Evolutionary conservation across 345 rosid genomes (phyloP).

Genomic region (Citrus maxima): DNA sequence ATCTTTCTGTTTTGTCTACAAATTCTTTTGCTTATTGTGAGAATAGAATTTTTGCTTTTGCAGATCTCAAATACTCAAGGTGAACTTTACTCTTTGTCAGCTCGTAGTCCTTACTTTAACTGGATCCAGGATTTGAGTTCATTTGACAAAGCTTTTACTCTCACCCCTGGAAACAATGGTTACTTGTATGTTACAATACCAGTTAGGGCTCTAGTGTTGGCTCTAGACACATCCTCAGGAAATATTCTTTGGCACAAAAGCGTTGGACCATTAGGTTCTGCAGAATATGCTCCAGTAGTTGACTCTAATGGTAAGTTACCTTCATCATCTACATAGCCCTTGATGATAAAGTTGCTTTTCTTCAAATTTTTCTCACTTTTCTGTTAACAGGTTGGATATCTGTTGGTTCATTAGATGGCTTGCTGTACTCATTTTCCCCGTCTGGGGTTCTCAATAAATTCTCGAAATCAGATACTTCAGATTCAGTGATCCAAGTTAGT

Average conservation of each 20-base stretch:
- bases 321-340: neutral
- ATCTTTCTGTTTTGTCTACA: neutral
- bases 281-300: slow-evolving; percentile 46
- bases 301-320: slow-evolving; percentile 59
- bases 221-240: slow-evolving; percentile 67
- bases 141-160: slow-evolving; percentile 43
- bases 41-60: slow-evolving; percentile 4
- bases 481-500: slow-evolving; percentile 54
- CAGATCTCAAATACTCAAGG: slow-evolving; percentile 77
- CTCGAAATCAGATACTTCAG: slow-evolving; percentile 30
- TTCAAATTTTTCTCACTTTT: neutral
- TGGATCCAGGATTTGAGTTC: slow-evolving; percentile 83
- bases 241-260: slow-evolving; percentile 60
- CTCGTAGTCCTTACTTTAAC: slow-evolving; percentile 50
- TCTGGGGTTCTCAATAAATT: slow-evolving; percentile 56
- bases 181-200: slow-evolving; percentile 60
- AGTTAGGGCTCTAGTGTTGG: slow-evolving; percentile 43
- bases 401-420: slow-evolving; percentile 80
- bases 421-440: slow-evolving; percentile 73
- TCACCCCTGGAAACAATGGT: slow-evolving; percentile 81
- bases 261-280: slow-evolving; percentile 57
- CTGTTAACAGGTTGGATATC: slow-evolving; percentile 64
- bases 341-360: neutral
- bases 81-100: slow-evolving; percentile 76
- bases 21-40: neutral